These are phyloP conservation scores for Arachis monticola DNA, from an alignment of 331 rosid genomes.

Conservation along the genomic window DNA sequence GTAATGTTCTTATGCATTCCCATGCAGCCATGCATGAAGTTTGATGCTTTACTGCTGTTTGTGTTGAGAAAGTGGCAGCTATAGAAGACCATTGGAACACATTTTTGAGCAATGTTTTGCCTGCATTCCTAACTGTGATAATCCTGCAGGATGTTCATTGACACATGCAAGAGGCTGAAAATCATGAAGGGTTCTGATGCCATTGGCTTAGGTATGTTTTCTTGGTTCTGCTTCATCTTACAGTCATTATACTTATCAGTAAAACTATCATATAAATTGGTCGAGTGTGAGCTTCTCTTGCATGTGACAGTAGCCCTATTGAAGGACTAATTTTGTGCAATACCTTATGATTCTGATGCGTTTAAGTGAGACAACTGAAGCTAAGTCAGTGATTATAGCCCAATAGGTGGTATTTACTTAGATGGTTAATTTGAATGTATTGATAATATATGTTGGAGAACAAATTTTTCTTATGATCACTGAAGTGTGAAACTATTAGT, in stretches of 20 bases:
- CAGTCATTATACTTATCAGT: background rate
- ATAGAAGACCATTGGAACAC: background rate
- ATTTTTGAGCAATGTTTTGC: background rate
- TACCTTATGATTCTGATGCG: constrained; percentile 19
- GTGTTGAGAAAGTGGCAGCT: background rate
- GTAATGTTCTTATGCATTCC: background rate
- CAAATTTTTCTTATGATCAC: background rate
- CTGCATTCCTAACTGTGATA: constrained; percentile 8
- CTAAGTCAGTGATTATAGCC: background rate
- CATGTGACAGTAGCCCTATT: background rate
- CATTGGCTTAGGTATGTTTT: constrained; percentile 75
- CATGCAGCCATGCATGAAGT: constrained; percentile 1
- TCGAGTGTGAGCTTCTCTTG: constrained; percentile 18
- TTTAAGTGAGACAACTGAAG: constrained; percentile 12
- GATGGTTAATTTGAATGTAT: constrained; percentile 4
- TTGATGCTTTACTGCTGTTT: background rate
- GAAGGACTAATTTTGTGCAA: background rate
- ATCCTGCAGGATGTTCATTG: constrained; percentile 72
- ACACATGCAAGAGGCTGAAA: constrained; percentile 81
- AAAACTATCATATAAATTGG: constrained; percentile 7
- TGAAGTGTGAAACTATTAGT: constrained; percentile 8
- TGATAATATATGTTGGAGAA: background rate
- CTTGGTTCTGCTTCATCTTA: background rate
- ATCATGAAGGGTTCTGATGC: constrained; percentile 93
- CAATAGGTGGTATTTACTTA: constrained; percentile 19